Evolutionary conservation across 2,329 filamentous ascomycete genomes (phyloP).

Genomic region (Cytospora mali): DNA sequence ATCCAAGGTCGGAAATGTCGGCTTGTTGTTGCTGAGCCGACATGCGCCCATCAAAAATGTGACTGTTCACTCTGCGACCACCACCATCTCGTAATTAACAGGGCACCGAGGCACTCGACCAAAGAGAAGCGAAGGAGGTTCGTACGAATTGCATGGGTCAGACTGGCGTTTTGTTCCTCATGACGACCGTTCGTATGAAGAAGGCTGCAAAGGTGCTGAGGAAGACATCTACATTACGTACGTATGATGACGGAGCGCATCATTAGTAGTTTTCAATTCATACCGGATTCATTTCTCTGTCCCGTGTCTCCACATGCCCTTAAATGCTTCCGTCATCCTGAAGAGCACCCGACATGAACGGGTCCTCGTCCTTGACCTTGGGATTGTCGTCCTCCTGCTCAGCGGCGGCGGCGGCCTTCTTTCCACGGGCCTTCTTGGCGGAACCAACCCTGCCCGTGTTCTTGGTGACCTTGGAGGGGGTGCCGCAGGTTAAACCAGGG

Average conservation of each 20-base stretch:
- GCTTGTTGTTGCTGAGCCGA: too few relatives aligned
- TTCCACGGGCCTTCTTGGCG: constrained; percentile 14
- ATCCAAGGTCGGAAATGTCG: too few relatives aligned
- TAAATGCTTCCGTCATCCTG: too few relatives aligned
- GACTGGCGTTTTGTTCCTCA: too few relatives aligned
- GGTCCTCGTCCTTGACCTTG: constrained; percentile 1
- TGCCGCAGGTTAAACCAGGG: neutral
- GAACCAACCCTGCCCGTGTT: constrained; percentile 20
- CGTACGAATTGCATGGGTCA: too few relatives aligned
- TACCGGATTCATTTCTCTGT: neutral
- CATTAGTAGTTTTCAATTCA: neutral
- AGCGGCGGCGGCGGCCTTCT: constrained; percentile 5
- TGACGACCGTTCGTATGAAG: neutral
- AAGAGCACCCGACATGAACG: constrained; percentile 7
- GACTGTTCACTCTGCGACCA: too few relatives aligned
- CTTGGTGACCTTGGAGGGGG: constrained; percentile 25
- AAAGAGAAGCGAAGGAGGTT: too few relatives aligned
- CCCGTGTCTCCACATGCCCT: neutral
- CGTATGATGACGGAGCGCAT: neutral
- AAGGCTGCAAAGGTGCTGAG: too few relatives aligned
- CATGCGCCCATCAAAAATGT: too few relatives aligned
- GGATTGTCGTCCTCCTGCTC: neutral
- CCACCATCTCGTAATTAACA: too few relatives aligned
- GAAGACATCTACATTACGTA: neutral
- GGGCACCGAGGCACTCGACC: too few relatives aligned